Evolutionary conservation across 163 green algal genomes (phyloP), one percentile per base, ranked within the genome.

Genomic region (Scenedesmus sp.): DNA sequence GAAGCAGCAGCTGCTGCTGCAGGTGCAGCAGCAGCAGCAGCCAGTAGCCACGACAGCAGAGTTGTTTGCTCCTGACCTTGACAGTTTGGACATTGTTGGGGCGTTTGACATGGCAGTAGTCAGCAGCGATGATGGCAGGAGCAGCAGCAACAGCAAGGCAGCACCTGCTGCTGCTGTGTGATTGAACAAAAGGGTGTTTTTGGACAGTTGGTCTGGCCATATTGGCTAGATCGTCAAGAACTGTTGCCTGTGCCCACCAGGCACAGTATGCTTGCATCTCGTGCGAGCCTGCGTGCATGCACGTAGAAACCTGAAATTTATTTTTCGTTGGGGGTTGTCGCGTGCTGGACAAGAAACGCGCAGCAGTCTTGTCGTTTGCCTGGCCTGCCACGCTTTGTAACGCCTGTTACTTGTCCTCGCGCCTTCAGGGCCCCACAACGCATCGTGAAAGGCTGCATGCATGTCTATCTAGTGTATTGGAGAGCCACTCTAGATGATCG

Each of bases 41-140:
- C 5, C 52, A 18, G 6, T 34, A 26, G 81, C 81, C 55, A 59
- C 81, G 4, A 52, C 55, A 64, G 81, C 54, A 34, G 81, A 64
- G 34, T 59, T 34, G 4, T 79, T 79, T 26, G 60, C 16, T 86
- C 55, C 52, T 62, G 81, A 86, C 18, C 52, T 66, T 59, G 54
- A 86, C 52, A 86, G 81, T 34, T 26, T 86, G 60, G 16, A 79
- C 5, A 52, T 86, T 15, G 7, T 15, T 26, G 81, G 81, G 81
- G 81, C 81, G 20, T 59, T 86, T 86, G 81, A 86, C 81, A 62
- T 62, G 81, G 23, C 81, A 15, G 81, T 86, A 62, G 34, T 79
- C 34, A 46, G 34, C 34, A 46, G 34, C 34, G 34, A 46, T 46
- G 34, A 46, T 0, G 34, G 34, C 34, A 46, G 34, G 34, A 46